Base-by-base conservation (phyloP, 345 rosid genomes). In the Moringa oleifera region DNA sequence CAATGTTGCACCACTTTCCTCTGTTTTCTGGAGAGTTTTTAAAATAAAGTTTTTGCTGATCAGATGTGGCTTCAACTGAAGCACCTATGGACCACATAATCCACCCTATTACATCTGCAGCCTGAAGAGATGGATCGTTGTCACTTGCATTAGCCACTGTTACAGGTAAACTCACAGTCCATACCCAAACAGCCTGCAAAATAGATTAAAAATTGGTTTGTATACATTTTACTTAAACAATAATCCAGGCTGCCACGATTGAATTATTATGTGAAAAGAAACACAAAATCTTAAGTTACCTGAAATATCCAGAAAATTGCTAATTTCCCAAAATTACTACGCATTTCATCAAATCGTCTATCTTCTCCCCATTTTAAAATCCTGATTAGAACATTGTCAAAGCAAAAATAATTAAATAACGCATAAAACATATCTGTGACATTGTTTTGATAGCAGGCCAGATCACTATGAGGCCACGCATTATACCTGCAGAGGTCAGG, bases 331-430 rank as follows among this genome's bases (percentile, higher is more conserved):
- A 93, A 73, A 71, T 86, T 83, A 59, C 20, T 57, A 53, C 96
- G 95, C 94, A 84, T 93, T 72, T 88, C 87, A 73, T 90, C 96
- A 49, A 88, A 82, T 7, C 96, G 94, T 33, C 86, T 79, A 63
- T 90, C 98, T 78, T 93, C 98, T 25, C 96, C 98, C 98, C 98
- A 93, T 50, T 88, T 83, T 62, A 90, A 41, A 65, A 93, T 93
- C 78, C 98, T 92, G 83, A 55, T 66, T 41, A 61, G 12, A 60
- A 45, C 51, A 64, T 51, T 33, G 2, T 33, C 57, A 20, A 33
- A 16, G 12, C 1, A 41, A 16, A 1, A 41, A 15, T 4, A 7
- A 15, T 5, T 1, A 41, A 41, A 41, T 11, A 41, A 41, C 6
- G 47, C 3, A 41, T 41, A 41, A 41, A 1, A 41, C 12, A 41